phyloP scores from a whole-genome alignment of 805 yeast species.

The Starmerella asiatica region DNA sequence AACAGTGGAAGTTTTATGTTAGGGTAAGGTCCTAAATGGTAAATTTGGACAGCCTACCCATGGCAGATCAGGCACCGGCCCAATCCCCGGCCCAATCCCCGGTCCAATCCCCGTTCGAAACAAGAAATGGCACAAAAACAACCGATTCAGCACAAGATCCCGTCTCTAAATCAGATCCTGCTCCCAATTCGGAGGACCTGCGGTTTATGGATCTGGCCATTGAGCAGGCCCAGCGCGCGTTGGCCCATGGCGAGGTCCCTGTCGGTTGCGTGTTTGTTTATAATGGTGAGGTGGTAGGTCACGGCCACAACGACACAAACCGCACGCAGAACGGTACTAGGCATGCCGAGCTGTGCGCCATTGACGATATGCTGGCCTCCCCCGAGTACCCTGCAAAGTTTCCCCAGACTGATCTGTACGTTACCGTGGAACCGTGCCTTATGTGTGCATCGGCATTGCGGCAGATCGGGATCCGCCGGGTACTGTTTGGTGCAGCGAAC shows the following conservation, averaged over 20 bases:
- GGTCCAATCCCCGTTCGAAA: no score
- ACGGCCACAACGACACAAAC: slow-evolving; percentile 80
- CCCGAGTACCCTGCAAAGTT: slow-evolving; percentile 26
- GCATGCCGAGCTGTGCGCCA: slow-evolving; percentile 86
- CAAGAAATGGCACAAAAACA: no score
- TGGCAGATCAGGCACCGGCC: no score
- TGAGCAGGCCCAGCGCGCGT: slow-evolving; percentile 45
- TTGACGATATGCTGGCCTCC: slow-evolving; percentile 37
- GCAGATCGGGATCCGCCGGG: slow-evolving; percentile 60
- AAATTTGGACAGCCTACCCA: no score
- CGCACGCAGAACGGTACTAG: slow-evolving; percentile 71
- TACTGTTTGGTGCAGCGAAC: slow-evolving; percentile 84
- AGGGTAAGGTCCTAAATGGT: no score
- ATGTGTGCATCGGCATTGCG: slow-evolving; percentile 92
- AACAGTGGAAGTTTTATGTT: no score
- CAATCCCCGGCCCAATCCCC: no score
- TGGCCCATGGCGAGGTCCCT: slow-evolving; percentile 62
- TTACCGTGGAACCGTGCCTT: slow-evolving; percentile 94
- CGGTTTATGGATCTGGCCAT: slow-evolving; percentile 29
- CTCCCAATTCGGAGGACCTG: no score
- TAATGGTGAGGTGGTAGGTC: slow-evolving; percentile 43
- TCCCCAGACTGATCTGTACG: slow-evolving; percentile 55
- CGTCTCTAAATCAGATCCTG: no score
- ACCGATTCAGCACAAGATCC: no score
- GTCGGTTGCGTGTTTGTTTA: slow-evolving; percentile 67